Evolutionary conservation across 208 protist species (phyloP).

Genomic region (Blechomonas ayalai): DNA sequence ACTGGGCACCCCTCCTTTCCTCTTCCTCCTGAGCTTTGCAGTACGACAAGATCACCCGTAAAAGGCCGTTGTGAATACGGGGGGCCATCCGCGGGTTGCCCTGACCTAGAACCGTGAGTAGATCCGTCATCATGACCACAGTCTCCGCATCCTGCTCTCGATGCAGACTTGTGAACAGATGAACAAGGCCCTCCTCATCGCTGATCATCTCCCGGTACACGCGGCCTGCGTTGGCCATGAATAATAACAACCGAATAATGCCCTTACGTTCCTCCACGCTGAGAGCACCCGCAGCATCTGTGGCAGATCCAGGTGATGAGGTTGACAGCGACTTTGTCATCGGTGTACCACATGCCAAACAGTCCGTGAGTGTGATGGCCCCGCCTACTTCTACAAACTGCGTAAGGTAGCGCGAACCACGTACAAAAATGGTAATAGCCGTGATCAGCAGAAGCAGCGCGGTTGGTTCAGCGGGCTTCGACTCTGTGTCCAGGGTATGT

Average conservation of each 20-base stretch:
- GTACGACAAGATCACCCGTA: conserved; percentile 28
- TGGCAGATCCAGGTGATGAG: background rate
- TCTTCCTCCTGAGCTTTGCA: conserved; percentile 5
- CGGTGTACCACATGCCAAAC: conserved; percentile 17
- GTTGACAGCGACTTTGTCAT: background rate
- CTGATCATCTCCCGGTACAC: conserved; percentile 88
- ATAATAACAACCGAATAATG: conserved; percentile 58
- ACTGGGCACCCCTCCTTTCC: background rate
- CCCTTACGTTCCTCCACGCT: conserved; percentile 32
- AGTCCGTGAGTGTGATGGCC: conserved; percentile 52
- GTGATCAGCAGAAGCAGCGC: conserved; percentile 41
- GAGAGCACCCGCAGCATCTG: conserved; percentile 10
- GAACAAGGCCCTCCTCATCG: conserved; percentile 44
- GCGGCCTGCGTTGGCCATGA: conserved; percentile 73
- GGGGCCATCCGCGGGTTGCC: conserved; percentile 36
- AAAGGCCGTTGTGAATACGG: conserved; percentile 50
- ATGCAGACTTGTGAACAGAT: conserved; percentile 48
- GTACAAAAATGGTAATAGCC: conserved; percentile 66
- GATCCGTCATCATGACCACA: conserved; percentile 36
- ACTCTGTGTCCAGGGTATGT: background rate
- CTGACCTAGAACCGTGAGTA: conserved; percentile 62
- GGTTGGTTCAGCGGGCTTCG: background rate
- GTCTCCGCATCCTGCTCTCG: conserved; percentile 39
- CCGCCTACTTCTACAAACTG: conserved; percentile 72
- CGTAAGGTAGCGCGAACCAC: conserved; percentile 63